phyloP scores from a whole-genome alignment of 2,329 filamentous ascomycete genomes.

The Fusarium anguioides region DNA sequence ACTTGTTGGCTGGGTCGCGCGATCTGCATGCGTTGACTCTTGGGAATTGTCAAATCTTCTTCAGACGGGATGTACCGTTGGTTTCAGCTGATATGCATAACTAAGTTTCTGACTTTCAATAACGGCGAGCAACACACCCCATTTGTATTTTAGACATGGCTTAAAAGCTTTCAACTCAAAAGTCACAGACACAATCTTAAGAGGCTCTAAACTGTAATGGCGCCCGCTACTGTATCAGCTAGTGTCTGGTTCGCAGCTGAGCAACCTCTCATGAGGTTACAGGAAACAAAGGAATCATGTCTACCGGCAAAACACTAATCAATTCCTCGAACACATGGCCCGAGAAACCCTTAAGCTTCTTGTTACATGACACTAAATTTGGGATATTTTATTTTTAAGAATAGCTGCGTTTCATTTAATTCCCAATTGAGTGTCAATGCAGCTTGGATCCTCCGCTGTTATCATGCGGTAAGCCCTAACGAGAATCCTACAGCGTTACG shows the following conservation, averaged over 20 bases:
- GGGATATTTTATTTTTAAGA: no score
- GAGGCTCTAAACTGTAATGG: no score
- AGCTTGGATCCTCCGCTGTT: not conserved
- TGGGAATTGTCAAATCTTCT: no score
- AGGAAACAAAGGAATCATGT: no score
- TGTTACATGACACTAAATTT: no score
- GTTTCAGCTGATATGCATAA: no score
- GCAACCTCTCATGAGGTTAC: not conserved
- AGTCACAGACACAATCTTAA: not conserved
- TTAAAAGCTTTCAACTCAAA: not conserved
- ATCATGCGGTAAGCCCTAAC: not conserved
- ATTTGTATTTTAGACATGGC: not conserved
- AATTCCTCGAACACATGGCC: no score
- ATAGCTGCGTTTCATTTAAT: no score
- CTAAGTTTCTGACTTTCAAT: not conserved
- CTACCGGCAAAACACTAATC: no score
- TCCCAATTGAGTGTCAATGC: not conserved
- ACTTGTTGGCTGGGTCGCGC: no score
- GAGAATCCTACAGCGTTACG: not conserved
- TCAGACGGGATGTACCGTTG: not conserved
- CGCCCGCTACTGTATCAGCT: no score
- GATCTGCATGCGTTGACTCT: not conserved
- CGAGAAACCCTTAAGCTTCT: no score
- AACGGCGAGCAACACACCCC: not conserved
- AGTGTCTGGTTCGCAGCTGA: not conserved